These are phyloP conservation scores for Halophytophthora polymorphica DNA, from an alignment of 352 stramenopile genomes.

Conservation along the genomic window DNA sequence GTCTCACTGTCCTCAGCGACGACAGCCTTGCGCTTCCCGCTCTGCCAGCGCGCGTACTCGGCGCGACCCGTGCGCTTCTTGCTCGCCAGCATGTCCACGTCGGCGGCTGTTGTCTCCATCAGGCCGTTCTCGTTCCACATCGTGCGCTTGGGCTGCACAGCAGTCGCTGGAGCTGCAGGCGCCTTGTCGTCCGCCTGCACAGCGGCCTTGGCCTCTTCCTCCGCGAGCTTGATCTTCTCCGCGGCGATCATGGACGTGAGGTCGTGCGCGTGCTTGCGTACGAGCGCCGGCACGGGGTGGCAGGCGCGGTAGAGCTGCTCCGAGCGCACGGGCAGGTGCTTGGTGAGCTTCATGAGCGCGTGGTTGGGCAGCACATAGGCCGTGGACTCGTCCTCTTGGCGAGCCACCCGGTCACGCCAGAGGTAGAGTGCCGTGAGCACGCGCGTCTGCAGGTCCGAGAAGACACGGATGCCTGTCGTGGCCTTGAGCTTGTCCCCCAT, in stretches of 20 bases:
- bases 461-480: slow-evolving; percentile 51
- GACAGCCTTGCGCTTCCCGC: slow-evolving; percentile 53
- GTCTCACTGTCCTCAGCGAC: slow-evolving; percentile 11
- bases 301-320: slow-evolving; percentile 75
- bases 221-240: slow-evolving; percentile 46
- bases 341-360: slow-evolving; percentile 81
- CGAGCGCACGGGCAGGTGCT: slow-evolving; percentile 59
- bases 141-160: slow-evolving; percentile 21
- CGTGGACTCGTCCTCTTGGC: slow-evolving; percentile 68
- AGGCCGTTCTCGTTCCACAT: slow-evolving; percentile 30
- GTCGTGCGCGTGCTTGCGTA: slow-evolving; percentile 74
- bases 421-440: slow-evolving; percentile 70
- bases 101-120: background rate
- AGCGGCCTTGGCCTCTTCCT: slow-evolving; percentile 24
- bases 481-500: slow-evolving; percentile 70
- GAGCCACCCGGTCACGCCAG: slow-evolving; percentile 76
- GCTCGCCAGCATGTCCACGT: slow-evolving; percentile 12
- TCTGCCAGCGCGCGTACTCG: slow-evolving; percentile 59
- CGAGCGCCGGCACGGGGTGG: slow-evolving; percentile 69
- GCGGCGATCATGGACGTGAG: slow-evolving; percentile 62
- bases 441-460: slow-evolving; percentile 64
- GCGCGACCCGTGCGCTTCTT: slow-evolving; percentile 34
- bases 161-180: background rate
- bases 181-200: background rate
- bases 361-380: slow-evolving; percentile 83